Evolutionary conservation across 805 yeast species (phyloP), one percentile per base, ranked within the genome.

Genomic region (Suhomyces kilbournensis): DNA sequence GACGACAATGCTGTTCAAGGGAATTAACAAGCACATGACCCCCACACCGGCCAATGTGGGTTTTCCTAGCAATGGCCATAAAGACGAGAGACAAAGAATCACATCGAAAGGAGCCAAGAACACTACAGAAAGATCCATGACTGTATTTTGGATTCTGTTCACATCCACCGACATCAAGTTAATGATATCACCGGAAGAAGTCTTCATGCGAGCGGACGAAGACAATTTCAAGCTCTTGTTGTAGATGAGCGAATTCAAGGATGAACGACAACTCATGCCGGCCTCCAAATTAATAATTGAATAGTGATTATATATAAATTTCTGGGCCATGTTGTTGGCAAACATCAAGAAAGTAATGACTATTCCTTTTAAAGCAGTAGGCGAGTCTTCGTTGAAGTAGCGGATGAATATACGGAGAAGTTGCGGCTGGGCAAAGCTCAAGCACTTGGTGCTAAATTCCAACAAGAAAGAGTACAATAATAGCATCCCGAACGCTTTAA

Each of bases 341-440:
- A 90, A 86, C 83, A 91, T 82, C 3, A 78, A 77, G 12, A 80
- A 28, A 0, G 93, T 84, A 50, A 90, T 78, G 51, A 82, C 68
- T 42, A 83, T 68, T 7, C 96, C 96, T 52, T 80, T 73, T 10
- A 84, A 66, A 17, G 82, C 60, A 3, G 86, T 84, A 4, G 62
- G 58, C 19, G 53, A 39, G 8, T 74, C 74, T n/a, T 78, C 82
- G 47, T 79, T 77, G 54, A 85, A 82, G 60, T 80, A 85, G 49
- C 72, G 65, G 58, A 92, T 90, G 56, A 92, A 76, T 7, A 78
- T 61, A 51, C 87, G 78, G 51, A 93, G 72, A 25, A 92, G 69
- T 61, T 90, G 97, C 0, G 98, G 98, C 69, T 90, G 96, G n/a
- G 80, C 77, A 64, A 88, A 90, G 30, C 60, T 58, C n/a, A 66